A percentile compares a stretch with the other conserved stretches of the same genome.
phyloP scores from a whole-genome alignment of 306 rosid species.

The Lagenaria siceraria region DNA sequence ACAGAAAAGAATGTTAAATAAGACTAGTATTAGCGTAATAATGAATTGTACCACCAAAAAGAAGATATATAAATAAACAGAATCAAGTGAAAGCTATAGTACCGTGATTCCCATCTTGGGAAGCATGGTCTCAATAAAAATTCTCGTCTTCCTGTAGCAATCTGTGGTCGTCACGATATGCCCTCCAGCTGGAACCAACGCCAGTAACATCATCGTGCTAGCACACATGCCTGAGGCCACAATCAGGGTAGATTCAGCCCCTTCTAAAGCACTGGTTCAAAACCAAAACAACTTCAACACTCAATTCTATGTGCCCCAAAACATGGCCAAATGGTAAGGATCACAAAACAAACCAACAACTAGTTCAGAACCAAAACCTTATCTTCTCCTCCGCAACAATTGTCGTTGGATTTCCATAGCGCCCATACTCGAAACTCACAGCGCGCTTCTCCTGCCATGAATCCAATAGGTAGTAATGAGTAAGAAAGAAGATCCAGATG shows the following conservation, averaged over 20 bases:
- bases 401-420: slow-evolving; percentile 92
- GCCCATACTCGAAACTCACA: slow-evolving; percentile 77
- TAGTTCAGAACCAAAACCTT: slow-evolving; percentile 37
- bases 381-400: slow-evolving; percentile 84
- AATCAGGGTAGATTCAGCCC: slow-evolving; percentile 86
- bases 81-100: slow-evolving; percentile 5
- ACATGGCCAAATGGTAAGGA: not conserved
- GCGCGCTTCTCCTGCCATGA: slow-evolving; percentile 64
- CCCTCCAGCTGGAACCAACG: slow-evolving; percentile 93
- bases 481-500: not conserved
- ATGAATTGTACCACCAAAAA: not conserved
- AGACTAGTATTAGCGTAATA: not conserved
- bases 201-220: slow-evolving; percentile 68
- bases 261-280: slow-evolving; percentile 70
- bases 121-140: slow-evolving; percentile 73
- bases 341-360: not conserved
- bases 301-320: not conserved
- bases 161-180: slow-evolving; percentile 91
- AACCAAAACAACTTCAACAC: slow-evolving; percentile 6
- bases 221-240: slow-evolving; percentile 96
- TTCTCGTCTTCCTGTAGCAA: slow-evolving; percentile 89
- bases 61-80: not conserved
- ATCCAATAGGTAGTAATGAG: not conserved
- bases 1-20: not conserved
- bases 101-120: slow-evolving; percentile 94